Conservation (phyloP, 2,329 filamentous ascomycete species). For the Shiraia bambusicola region DNA sequence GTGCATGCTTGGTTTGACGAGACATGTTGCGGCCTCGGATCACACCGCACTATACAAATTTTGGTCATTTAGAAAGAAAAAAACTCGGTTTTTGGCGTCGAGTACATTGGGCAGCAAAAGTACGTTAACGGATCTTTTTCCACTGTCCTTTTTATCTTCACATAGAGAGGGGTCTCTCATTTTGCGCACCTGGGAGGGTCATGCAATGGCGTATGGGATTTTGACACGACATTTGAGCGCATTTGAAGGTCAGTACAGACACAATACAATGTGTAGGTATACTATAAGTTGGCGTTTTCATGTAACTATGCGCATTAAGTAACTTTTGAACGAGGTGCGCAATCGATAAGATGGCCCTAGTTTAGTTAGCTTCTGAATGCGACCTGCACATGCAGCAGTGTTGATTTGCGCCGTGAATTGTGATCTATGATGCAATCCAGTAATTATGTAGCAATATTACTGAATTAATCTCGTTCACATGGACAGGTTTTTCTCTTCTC, state of each 20-base stretch:
- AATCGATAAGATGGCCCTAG: conserved; percentile 35
- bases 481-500: conserved; percentile 6
- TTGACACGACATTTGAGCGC: conserved; percentile 25
- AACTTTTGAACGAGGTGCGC: conserved; percentile 20
- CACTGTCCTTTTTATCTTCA: conserved; percentile 25
- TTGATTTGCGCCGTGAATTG: conserved; percentile 2
- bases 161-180: conserved; percentile 30
- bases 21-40: conserved; percentile 12
- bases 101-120: conserved; percentile 16
- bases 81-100: conserved; percentile 16
- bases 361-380: conserved; percentile 20
- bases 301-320: conserved; percentile 5
- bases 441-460: conserved; percentile 2
- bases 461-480: conserved; percentile 10
- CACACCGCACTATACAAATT: conserved; percentile 13
- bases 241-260: conserved; percentile 25
- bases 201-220: conserved; percentile 30
- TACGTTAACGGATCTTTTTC: conserved; percentile 16
- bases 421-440: background rate
- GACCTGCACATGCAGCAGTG: conserved; percentile 20
- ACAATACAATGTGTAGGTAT: no score
- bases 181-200: conserved; percentile 22
- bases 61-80: conserved; percentile 23
- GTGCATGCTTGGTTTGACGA: conserved; percentile 14
- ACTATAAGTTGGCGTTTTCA: conserved; percentile 32